Percentiles rank a stretch among this genome's conserved stretches.
Evolutionary conservation across 306 rosid species (phyloP).

Genomic region (Pyrus bretschneideri): DNA sequence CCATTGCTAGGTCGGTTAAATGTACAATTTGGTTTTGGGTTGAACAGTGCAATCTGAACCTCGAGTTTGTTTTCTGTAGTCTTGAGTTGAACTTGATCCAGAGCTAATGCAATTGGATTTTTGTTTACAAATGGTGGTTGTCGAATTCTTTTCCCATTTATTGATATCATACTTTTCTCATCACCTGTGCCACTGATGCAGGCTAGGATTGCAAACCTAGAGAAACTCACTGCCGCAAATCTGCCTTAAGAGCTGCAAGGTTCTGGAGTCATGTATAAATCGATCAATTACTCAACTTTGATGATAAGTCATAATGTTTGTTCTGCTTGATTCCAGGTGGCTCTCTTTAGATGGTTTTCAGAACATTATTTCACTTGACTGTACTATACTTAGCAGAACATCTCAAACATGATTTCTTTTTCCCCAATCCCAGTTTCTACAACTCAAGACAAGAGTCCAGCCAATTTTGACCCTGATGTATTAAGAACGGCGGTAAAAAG

Average conservation of each 20-base stretch:
- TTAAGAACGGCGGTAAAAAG: neutral
- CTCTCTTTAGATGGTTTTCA: neutral
- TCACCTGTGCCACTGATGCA: conserved; percentile 15
- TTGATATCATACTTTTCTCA: neutral
- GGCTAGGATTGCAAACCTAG: conserved; percentile 61
- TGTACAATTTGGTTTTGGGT: too few species aligned
- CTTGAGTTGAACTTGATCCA: too few species aligned
- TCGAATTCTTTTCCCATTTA: neutral
- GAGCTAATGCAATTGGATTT: neutral
- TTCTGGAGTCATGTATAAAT: conserved; percentile 2
- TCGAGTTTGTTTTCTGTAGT: too few species aligned
- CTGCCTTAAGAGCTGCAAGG: conserved; percentile 24
- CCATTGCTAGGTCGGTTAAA: too few species aligned
- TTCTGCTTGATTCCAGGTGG: conserved; percentile 17
- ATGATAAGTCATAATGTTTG: neutral
- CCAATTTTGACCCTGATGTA: neutral
- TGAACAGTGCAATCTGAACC: too few species aligned
- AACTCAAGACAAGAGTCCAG: neutral
- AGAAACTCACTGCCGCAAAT: conserved; percentile 38
- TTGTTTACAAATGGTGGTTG: too few species aligned
- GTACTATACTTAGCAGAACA: neutral
- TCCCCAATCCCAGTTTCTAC: neutral
- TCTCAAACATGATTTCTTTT: neutral
- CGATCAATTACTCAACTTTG: conserved; percentile 2
- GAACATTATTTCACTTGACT: neutral